A percentile compares a stretch with the other conserved stretches of the same genome.
Evolutionary conservation across 1,139 yeast genomes (phyloP).

Genomic region (Ogataea hybrid): DNA sequence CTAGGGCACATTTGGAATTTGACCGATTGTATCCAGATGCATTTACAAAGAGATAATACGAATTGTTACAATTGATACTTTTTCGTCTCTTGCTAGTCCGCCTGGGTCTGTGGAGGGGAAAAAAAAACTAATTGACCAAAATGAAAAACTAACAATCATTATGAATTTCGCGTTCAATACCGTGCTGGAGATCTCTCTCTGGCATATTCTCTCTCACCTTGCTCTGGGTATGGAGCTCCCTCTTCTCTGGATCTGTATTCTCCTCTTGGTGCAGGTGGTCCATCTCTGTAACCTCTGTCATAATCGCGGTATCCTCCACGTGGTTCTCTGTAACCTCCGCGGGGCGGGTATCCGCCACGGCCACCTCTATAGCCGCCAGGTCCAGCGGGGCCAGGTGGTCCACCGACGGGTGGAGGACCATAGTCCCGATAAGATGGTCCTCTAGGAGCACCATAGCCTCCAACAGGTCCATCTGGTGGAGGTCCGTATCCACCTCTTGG

Average conservation of each 20-base stretch:
- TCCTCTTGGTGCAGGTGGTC: constrained; percentile 34
- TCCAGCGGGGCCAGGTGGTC: constrained; percentile 9
- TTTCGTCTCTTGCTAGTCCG: constrained; percentile 8
- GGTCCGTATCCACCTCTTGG: constrained; percentile 37
- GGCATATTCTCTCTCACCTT: constrained; percentile 30
- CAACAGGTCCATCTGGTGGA: constrained; percentile 33
- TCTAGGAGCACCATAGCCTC: constrained; percentile 21
- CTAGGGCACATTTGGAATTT: neutral
- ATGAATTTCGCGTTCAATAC: constrained; percentile 33
- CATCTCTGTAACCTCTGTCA: constrained; percentile 36
- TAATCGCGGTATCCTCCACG: constrained; percentile 16
- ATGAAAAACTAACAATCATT: constrained; percentile 3
- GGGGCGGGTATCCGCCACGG: constrained; percentile 31
- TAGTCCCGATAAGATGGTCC: constrained; percentile 32
- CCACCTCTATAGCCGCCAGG: constrained; percentile 32
- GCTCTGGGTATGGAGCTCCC: constrained; percentile 25
- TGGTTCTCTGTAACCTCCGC: constrained; percentile 22
- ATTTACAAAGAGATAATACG: constrained; percentile 9
- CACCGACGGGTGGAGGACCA: constrained; percentile 12
- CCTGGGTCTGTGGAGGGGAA: constrained; percentile 3
- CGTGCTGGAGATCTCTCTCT: constrained; percentile 64
- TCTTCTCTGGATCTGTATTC: constrained; percentile 36
- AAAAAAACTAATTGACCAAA: constrained; percentile 6
- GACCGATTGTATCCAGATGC: constrained; percentile 8
- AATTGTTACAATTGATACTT: constrained; percentile 9